Evolutionary conservation across 371 early-diverging fungal genomes (phyloP), one percentile per base, ranked within the genome.

Genomic region (Parasitella parasitica): DNA sequence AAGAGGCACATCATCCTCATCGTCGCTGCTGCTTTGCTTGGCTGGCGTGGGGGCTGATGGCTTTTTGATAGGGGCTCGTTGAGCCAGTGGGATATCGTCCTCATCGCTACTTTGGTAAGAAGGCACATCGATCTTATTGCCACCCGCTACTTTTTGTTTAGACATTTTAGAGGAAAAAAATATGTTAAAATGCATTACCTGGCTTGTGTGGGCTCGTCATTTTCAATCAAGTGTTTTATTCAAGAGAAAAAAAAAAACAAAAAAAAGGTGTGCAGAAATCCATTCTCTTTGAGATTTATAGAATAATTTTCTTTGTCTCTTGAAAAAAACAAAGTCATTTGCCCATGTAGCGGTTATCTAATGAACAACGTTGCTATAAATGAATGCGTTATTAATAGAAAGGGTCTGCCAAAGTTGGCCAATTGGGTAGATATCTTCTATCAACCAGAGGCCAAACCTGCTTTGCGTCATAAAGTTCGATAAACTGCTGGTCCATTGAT

Each of bases 401-500:
- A 11, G 63, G 62, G 55, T 66, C 74, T 66, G 79, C 82, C 32
- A 81, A 59, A 6, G 76, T 86, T 15, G 91, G 89, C 96, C 96
- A 96, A 38, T 85, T 81, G 2, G 97, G 95, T 52, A 93, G 38
- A 61, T 83, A 76, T 2, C 69, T 50, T 26, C 67, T 70, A 66
- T 95, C 91, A 11, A 91, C 83, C 7, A 85, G 74, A 22, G 83
- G 80, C 85, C 91, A 85, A 6, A 95, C 97, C 41, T 91, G 87
- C 20, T 88, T 72, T 7, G 88, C 73, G 62, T 97, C 96, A 78
- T 96, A 97, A 32, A 97, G 83, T 66, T 97, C 98, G 39, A 97
- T 97, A 70, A 97, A 97, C 71, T 97, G 97, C 70, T 97, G 97
- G 68, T 97, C 98, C 94, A 96, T 94, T 0, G 93, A 88, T 22